Evolutionary conservation across 257 asterid species (phyloP).

Genomic region (Craterostigma plantagineum): DNA sequence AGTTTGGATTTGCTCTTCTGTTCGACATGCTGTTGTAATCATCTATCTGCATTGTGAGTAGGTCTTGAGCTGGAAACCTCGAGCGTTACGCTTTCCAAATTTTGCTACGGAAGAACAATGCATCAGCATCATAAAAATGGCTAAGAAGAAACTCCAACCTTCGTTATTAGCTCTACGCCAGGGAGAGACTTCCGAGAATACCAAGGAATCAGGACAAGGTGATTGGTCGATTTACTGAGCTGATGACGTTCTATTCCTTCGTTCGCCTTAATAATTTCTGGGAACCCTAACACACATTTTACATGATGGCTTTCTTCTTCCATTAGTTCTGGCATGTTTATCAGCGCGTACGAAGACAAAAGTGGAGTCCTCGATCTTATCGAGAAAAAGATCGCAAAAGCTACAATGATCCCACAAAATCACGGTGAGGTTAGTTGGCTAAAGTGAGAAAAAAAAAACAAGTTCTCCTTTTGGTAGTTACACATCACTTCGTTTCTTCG

Average conservation of each 20-base stretch:
- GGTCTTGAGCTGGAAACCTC: slow-evolving; percentile 88
- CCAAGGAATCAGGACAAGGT: slow-evolving; percentile 94
- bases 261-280: neutral
- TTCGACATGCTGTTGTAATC: too few relatives aligned
- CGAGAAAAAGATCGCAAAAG: slow-evolving; percentile 79
- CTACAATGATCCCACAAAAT: slow-evolving; percentile 44
- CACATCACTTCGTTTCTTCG: neutral
- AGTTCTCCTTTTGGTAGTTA: slow-evolving; percentile 2
- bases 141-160: slow-evolving; percentile 42
- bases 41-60: too few relatives aligned
- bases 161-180: slow-evolving; percentile 66
- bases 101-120: slow-evolving; percentile 86
- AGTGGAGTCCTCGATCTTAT: slow-evolving; percentile 47
- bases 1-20: too few relatives aligned
- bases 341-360: slow-evolving; percentile 71
- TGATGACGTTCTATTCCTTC: neutral
- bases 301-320: slow-evolving; percentile 7
- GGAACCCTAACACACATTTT: slow-evolving; percentile 1
- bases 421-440: slow-evolving; percentile 63
- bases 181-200: slow-evolving; percentile 74
- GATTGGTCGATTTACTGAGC: slow-evolving; percentile 3
- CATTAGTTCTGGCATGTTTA: slow-evolving; percentile 69
- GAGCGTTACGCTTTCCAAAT: slow-evolving; percentile 71
- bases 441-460: neutral
- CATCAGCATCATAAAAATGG: slow-evolving; percentile 35